These are phyloP conservation scores for Fusarium goolgardi DNA, from an alignment of 2,329 filamentous ascomycete genomes.

Conservation along the genomic window DNA sequence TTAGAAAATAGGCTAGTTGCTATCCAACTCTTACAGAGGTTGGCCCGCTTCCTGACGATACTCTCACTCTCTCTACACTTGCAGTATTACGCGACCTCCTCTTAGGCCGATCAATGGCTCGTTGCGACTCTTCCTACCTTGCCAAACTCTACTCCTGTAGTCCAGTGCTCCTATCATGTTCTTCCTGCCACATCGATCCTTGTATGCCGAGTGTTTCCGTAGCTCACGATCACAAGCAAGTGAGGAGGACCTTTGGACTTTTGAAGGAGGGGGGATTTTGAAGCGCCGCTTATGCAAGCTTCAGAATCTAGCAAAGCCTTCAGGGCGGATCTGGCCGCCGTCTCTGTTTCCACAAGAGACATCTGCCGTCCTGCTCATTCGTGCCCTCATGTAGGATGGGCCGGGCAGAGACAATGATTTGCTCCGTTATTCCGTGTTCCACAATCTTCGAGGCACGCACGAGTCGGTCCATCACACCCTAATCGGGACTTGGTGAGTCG, in stretches of 20 bases:
- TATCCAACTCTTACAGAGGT: constrained; percentile 19
- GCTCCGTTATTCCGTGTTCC: constrained; percentile 35
- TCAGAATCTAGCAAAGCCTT: constrained; percentile 41
- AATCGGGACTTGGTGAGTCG: constrained; percentile 37
- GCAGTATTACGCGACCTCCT: constrained; percentile 32
- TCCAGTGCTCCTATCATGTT: constrained; percentile 19
- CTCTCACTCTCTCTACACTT: background rate
- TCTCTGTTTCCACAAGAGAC: constrained; percentile 40
- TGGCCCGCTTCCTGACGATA: constrained; percentile 26
- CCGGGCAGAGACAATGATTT: constrained; percentile 33
- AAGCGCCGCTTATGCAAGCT: constrained; percentile 50
- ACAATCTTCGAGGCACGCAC: constrained; percentile 26
- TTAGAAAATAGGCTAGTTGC: constrained; percentile 21
- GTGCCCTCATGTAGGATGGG: constrained; percentile 32
- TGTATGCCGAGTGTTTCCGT: constrained; percentile 33
- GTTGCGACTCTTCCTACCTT: constrained; percentile 31
- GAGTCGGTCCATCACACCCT: constrained; percentile 34
- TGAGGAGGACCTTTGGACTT: constrained; percentile 6
- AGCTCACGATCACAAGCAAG: constrained; percentile 26
- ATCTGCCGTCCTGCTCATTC: constrained; percentile 40
- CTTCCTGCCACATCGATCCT: constrained; percentile 15
- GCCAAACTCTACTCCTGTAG: constrained; percentile 25
- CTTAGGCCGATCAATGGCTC: constrained; percentile 27
- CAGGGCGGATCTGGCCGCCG: constrained; percentile 37
- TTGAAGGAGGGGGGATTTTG: constrained; percentile 17